Conservation (phyloP, 441 rosid species). For the Omphalea diandra region DNA sequence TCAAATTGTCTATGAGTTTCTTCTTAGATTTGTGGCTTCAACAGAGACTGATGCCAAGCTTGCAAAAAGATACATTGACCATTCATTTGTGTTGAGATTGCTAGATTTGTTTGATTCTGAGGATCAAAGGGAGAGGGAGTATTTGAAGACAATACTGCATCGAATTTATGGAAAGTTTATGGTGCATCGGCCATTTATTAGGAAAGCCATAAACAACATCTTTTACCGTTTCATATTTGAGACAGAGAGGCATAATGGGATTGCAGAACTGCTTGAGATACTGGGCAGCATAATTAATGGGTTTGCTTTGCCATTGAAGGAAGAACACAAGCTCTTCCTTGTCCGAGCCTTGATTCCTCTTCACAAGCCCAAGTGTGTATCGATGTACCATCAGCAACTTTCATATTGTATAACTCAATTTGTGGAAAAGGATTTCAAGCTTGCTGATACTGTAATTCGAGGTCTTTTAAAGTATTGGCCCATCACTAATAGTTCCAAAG, state of each 20-base stretch:
- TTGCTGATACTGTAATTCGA: constrained; percentile 74
- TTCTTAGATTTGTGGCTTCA: constrained; percentile 80
- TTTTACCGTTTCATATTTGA: constrained; percentile 71
- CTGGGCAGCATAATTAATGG: constrained; percentile 76
- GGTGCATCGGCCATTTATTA: constrained; percentile 77
- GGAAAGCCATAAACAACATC: constrained; percentile 75
- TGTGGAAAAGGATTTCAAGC: constrained; percentile 86
- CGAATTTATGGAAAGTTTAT: constrained; percentile 77
- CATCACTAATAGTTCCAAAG: constrained; percentile 66
- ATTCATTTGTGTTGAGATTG: constrained; percentile 75
- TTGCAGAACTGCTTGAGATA: constrained; percentile 68
- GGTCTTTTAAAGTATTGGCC: constrained; percentile 88
- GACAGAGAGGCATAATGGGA: constrained; percentile 63
- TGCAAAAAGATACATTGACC: constrained; percentile 79
- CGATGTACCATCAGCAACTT: constrained; percentile 80
- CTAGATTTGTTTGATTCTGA: constrained; percentile 83
- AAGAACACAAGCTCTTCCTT: constrained; percentile 85
- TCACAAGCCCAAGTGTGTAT: constrained; percentile 76
- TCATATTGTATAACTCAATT: constrained; percentile 85
- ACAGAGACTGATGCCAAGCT: constrained; percentile 81
- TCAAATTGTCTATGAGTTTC: constrained; percentile 72
- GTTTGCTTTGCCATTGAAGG: constrained; percentile 87
- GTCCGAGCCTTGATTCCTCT: constrained; percentile 79
- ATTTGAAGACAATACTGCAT: constrained; percentile 74
- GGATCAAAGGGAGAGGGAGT: constrained; percentile 89